These are phyloP conservation scores for Aspergillus chevalieri DNA, from an alignment of 2,329 filamentous ascomycete genomes.

Conservation along the genomic window DNA sequence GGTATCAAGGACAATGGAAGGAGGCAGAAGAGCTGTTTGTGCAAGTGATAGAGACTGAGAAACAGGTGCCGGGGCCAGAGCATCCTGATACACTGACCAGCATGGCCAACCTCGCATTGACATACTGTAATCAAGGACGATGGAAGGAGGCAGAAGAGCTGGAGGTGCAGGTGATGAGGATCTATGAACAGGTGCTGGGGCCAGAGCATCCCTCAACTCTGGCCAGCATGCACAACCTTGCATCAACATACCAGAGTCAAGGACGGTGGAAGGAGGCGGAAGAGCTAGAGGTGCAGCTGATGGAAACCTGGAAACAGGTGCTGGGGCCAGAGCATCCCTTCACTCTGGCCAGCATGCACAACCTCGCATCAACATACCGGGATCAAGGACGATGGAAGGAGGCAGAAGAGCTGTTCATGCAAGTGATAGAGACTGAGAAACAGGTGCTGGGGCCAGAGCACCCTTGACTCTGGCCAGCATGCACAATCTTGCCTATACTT, in stretches of 20 bases:
- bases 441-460: constrained; percentile 5
- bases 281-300: background rate
- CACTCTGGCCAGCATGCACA: too few relatives aligned
- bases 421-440: constrained; percentile 1
- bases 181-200: background rate
- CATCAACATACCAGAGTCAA: background rate
- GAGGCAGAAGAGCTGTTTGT: background rate
- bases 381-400: background rate
- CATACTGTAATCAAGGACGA: background rate
- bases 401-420: background rate
- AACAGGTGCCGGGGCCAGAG: background rate
- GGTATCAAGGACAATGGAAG: background rate
- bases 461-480: background rate
- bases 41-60: background rate
- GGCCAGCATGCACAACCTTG: background rate
- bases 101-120: background rate
- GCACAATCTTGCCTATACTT: too few relatives aligned
- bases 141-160: background rate
- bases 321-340: background rate
- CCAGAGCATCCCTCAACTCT: background rate
- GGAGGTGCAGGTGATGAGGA: background rate
- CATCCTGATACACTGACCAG: background rate
- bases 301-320: background rate
- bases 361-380: background rate
- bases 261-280: background rate